Evolutionary conservation across 1,284 basidiomycete species (phyloP).

Genomic region (Coniophora puteana): DNA sequence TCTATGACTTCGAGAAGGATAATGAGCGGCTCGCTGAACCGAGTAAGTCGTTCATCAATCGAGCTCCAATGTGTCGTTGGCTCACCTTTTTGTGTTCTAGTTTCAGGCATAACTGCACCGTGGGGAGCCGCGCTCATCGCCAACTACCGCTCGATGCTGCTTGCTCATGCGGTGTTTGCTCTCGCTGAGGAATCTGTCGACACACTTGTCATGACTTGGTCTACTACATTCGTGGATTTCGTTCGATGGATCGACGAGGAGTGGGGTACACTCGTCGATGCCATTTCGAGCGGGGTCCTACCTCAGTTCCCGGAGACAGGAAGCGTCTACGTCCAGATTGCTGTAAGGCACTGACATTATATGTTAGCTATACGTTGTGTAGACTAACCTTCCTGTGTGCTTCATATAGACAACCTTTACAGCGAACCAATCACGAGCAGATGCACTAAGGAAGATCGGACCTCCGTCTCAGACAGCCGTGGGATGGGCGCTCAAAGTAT

Average conservation of each 20-base stretch:
- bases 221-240: slow-evolving; percentile 10
- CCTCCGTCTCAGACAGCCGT: slow-evolving; percentile 10
- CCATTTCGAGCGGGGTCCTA: slow-evolving; percentile 8
- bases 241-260: slow-evolving; percentile 9
- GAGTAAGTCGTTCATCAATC: no score
- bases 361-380: neutral
- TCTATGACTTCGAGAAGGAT: slow-evolving; percentile 14
- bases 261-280: slow-evolving; percentile 10
- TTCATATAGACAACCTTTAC: slow-evolving; percentile 3
- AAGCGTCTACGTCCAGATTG: slow-evolving; percentile 6
- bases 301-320: slow-evolving; percentile 9
- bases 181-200: slow-evolving; percentile 7
- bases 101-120: slow-evolving; percentile 4
- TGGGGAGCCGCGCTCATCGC: slow-evolving; percentile 6
- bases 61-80: no score
- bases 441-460: slow-evolving; percentile 12
- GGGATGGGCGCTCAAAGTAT: slow-evolving; percentile 12
- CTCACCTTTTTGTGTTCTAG: slow-evolving; percentile 15
- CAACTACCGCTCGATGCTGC: slow-evolving; percentile 8
- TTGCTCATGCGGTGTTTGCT: slow-evolving; percentile 12
- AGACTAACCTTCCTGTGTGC: slow-evolving; percentile 1
- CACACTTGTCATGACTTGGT: slow-evolving; percentile 1
- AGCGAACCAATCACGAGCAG: slow-evolving; percentile 11
- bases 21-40: slow-evolving; percentile 9
- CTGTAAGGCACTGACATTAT: slow-evolving; percentile 8